Evolutionary conservation across 352 stramenopile genomes (phyloP).

Genomic region (Lagenidium giganteum): DNA sequence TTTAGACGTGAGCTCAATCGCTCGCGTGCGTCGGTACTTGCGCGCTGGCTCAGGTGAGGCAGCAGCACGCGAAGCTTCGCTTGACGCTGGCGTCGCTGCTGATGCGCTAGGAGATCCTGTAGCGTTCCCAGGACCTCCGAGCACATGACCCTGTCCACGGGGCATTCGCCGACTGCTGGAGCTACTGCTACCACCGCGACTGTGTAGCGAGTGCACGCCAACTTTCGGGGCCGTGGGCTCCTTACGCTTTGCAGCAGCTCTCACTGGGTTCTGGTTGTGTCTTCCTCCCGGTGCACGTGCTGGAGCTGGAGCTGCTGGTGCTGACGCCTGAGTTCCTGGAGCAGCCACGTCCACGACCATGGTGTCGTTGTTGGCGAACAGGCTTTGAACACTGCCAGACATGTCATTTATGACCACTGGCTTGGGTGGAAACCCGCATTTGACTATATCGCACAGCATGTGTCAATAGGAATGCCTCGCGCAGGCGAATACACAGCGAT

Average conservation of each 20-base stretch:
- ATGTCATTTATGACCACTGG: too few relatives aligned
- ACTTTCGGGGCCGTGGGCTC: constrained; percentile 7
- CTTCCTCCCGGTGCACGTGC: constrained; percentile 4
- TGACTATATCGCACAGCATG: too few relatives aligned
- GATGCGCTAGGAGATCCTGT: constrained; percentile 7
- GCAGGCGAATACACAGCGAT: too few relatives aligned
- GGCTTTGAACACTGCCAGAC: constrained; percentile 34
- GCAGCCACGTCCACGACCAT: constrained; percentile 43
- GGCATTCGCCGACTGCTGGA: too few relatives aligned
- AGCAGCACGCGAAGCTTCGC: constrained; percentile 47
- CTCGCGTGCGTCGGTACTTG: constrained; percentile 48
- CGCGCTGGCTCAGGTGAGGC: constrained; percentile 32
- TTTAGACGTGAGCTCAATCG: constrained; percentile 68
- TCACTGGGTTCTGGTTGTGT: constrained; percentile 7
- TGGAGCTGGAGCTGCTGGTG: constrained; percentile 12
- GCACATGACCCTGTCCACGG: too few relatives aligned
- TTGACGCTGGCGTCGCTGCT: constrained; percentile 28
- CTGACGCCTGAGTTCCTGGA: neutral
- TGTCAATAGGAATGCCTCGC: too few relatives aligned
- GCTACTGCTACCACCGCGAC: neutral
- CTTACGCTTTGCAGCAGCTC: constrained; percentile 2
- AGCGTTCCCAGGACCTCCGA: too few relatives aligned
- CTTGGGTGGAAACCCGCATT: constrained; percentile 69
- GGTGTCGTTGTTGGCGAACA: constrained; percentile 64
- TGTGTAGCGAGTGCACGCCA: constrained; percentile 52